Evolutionary conservation across 2,329 filamentous ascomycete genomes (phyloP).

Genomic region (Bipolaris cookei): DNA sequence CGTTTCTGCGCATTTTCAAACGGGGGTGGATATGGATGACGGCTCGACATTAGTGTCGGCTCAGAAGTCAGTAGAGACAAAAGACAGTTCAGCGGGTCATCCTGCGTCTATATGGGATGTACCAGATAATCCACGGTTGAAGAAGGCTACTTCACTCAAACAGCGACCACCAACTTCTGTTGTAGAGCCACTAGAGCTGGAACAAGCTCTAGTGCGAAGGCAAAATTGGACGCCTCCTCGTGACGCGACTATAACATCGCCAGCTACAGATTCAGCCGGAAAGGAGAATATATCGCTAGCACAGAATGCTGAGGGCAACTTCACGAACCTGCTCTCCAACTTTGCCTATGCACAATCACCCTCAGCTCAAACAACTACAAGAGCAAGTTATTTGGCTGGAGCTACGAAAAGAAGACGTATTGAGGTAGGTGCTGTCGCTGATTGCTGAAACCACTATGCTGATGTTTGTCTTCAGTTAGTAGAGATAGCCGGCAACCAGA

Average conservation of each 20-base stretch:
- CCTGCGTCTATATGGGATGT: constrained; percentile 35
- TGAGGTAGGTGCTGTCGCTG: constrained; percentile 26
- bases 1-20: constrained; percentile 33
- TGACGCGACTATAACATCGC: constrained; percentile 30
- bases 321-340: constrained; percentile 37
- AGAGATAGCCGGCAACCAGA: constrained; percentile 35
- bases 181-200: constrained; percentile 31
- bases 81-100: background rate
- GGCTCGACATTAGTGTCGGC: background rate
- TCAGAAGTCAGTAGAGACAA: background rate
- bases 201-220: constrained; percentile 40
- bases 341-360: constrained; percentile 37
- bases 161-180: constrained; percentile 14
- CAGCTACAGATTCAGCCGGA: constrained; percentile 25
- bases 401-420: constrained; percentile 40
- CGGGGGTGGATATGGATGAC: constrained; percentile 6
- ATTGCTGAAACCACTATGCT: background rate
- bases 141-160: constrained; percentile 20
- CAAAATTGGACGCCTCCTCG: constrained; percentile 47
- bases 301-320: constrained; percentile 18
- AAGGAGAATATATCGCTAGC: constrained; percentile 33
- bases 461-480: constrained; percentile 25
- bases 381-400: constrained; percentile 3
- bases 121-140: constrained; percentile 28
- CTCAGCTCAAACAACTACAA: constrained; percentile 11